A percentile compares a stretch with the other conserved stretches of the same genome.
Evolutionary conservation across 805 yeast species (phyloP).

Genomic region (Lachancea fermentati): DNA sequence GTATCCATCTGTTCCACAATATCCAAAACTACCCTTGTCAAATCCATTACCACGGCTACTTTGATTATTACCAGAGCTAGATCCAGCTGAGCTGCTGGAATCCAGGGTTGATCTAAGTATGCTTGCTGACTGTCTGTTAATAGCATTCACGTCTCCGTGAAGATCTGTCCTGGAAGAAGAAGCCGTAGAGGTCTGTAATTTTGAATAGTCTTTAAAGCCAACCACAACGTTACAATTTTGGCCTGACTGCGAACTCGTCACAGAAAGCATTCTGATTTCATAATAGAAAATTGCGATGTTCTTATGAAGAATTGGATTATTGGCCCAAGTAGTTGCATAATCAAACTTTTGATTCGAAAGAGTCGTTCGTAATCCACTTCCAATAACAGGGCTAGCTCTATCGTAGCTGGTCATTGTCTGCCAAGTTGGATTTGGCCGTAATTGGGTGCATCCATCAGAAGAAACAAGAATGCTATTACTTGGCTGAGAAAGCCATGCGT

Average conservation of each 20-base stretch:
- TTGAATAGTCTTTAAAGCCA: constrained; percentile 22
- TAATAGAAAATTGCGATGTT: constrained; percentile 27
- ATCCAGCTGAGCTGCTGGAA: constrained; percentile 5
- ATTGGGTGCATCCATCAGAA: constrained; percentile 25
- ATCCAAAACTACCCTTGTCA: constrained; percentile 25
- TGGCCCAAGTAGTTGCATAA: constrained; percentile 28
- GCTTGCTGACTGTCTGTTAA: constrained; percentile 8
- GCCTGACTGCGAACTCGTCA: constrained; percentile 25
- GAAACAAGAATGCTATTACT: constrained; percentile 23
- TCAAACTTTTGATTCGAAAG: constrained; percentile 19
- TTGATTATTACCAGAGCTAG: neutral
- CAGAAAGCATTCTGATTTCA: constrained; percentile 25
- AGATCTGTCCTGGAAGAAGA: constrained; percentile 5
- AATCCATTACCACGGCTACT: constrained; percentile 10
- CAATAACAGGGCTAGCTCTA: constrained; percentile 14
- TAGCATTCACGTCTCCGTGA: constrained; percentile 5
- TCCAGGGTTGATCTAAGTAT: constrained; percentile 9
- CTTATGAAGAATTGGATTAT: constrained; percentile 19
- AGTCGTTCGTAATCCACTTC: constrained; percentile 20
- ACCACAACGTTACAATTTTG: constrained; percentile 25
- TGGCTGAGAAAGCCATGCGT: constrained; percentile 24
- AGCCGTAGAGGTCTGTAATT: constrained; percentile 2
- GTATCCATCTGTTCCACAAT: constrained; percentile 29
- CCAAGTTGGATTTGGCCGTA: constrained; percentile 26
- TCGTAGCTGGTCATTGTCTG: constrained; percentile 21